Evolutionary conservation across 768 basidiomycete species (phyloP).

Genomic region (Floccularia luteovirens): DNA sequence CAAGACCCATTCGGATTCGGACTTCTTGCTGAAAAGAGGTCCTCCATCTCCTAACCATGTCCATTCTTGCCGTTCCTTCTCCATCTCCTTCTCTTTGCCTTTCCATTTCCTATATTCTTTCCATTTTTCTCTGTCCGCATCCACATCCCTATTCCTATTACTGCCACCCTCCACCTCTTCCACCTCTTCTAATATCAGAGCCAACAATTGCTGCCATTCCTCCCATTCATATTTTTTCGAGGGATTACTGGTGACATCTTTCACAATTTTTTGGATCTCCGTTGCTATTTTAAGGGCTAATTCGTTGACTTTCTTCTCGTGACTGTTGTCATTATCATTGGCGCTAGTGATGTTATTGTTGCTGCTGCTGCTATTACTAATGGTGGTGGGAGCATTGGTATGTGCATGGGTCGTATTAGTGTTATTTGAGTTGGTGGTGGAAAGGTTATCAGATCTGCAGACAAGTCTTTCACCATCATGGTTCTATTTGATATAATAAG

Average conservation of each 20-base stretch:
- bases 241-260: constrained; percentile 18
- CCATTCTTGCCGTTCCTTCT: constrained; percentile 11
- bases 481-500: too few species aligned
- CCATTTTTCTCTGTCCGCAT: constrained; percentile 4
- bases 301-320: constrained; percentile 17
- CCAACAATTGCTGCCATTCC: constrained; percentile 25
- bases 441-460: too few species aligned
- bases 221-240: constrained; percentile 25
- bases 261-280: constrained; percentile 20
- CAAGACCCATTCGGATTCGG: constrained; percentile 31
- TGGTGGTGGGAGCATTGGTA: too few species aligned
- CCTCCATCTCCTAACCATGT: constrained; percentile 32
- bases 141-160: constrained; percentile 10
- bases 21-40: constrained; percentile 25
- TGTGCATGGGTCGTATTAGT: too few species aligned
- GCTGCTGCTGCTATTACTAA: too few species aligned
- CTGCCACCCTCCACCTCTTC: not conserved
- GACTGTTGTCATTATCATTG: not conserved
- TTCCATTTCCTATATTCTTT: not conserved
- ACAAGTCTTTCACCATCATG: too few species aligned
- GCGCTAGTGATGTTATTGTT: too few species aligned
- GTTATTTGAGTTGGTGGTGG: too few species aligned
- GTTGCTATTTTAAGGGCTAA: too few species aligned
- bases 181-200: constrained; percentile 12
- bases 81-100: not conserved